phyloP scores from a whole-genome alignment of 352 stramenopile genomes.

The Phytopythium helicoides region DNA sequence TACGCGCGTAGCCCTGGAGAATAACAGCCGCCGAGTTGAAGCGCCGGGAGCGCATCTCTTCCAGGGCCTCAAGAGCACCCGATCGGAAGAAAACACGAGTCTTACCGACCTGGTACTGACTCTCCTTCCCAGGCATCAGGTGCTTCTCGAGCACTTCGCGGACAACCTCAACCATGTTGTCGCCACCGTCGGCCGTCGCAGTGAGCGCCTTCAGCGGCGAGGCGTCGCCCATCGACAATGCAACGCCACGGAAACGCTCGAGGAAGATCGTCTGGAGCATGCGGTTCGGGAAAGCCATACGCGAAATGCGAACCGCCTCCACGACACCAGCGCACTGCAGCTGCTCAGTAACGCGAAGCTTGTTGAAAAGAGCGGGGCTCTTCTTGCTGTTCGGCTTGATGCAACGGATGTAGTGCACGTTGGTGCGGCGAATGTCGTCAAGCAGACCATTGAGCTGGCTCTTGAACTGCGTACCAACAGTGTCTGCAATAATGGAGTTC shows the following conservation, averaged over 20 bases:
- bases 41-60: constrained; percentile 79
- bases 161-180: constrained; percentile 30
- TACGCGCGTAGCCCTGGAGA: constrained; percentile 80
- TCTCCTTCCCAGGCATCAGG: constrained; percentile 57
- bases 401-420: constrained; percentile 98
- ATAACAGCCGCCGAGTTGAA: constrained; percentile 79
- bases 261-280: constrained; percentile 89
- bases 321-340: constrained; percentile 97
- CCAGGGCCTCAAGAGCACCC: constrained; percentile 89
- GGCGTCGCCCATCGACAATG: constrained; percentile 17
- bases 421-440: constrained; percentile 93
- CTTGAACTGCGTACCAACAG: constrained; percentile 92
- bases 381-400: constrained; percentile 99
- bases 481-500: constrained; percentile 81
- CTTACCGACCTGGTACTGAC: constrained; percentile 86
- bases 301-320: constrained; percentile 97
- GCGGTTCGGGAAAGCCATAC: constrained; percentile 98
- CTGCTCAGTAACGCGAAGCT: constrained; percentile 94
- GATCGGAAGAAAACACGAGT: constrained; percentile 94
- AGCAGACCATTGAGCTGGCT: constrained; percentile 93
- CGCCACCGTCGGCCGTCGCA: constrained; percentile 33
- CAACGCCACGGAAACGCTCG: constrained; percentile 78
- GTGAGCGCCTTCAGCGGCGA: constrained; percentile 34
- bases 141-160: constrained; percentile 58
- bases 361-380: constrained; percentile 85